A percentile compares a stretch with the other conserved stretches of the same genome.
These are phyloP conservation scores for Aspergillus terreus DNA, from an alignment of 2,329 filamentous ascomycete genomes.

Conservation along the genomic window DNA sequence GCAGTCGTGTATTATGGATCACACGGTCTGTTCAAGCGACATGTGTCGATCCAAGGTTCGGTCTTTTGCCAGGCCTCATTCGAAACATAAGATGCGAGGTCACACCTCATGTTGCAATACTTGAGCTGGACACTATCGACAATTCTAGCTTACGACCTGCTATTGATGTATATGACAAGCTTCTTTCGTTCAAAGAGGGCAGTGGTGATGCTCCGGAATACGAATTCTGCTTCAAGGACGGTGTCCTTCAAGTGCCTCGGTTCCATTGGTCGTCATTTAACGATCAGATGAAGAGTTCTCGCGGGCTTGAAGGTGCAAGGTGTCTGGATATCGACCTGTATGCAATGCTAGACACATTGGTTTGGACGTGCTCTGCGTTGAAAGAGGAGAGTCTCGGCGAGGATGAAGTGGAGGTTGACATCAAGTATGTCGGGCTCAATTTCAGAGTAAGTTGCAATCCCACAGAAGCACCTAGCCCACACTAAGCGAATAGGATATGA, in stretches of 20 bases:
- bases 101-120: conserved; percentile 5
- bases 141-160: background rate
- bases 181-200: background rate
- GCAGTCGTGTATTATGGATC: conserved; percentile 7
- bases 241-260: conserved; percentile 6
- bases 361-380: conserved; percentile 5
- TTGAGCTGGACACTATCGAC: conserved; percentile 12
- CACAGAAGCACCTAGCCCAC: too few species aligned
- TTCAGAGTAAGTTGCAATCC: conserved; percentile 19
- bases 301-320: background rate
- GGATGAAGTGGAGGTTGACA: conserved; percentile 29
- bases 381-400: background rate
- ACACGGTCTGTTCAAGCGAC: conserved; percentile 6
- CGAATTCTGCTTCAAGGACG: conserved; percentile 12
- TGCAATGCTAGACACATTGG: conserved; percentile 7
- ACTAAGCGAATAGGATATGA: conserved; percentile 20
- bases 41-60: conserved; percentile 11
- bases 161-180: conserved; percentile 4
- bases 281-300: background rate
- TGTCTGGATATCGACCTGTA: conserved; percentile 7
- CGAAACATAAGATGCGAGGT: conserved; percentile 12
- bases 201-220: conserved; percentile 1
- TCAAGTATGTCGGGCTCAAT: conserved; percentile 32
- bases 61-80: conserved; percentile 7
- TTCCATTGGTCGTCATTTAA: conserved; percentile 11